Base-by-base conservation (phyloP, 1,284 basidiomycete species). In the Phellopilus nigrolimitatus region DNA sequence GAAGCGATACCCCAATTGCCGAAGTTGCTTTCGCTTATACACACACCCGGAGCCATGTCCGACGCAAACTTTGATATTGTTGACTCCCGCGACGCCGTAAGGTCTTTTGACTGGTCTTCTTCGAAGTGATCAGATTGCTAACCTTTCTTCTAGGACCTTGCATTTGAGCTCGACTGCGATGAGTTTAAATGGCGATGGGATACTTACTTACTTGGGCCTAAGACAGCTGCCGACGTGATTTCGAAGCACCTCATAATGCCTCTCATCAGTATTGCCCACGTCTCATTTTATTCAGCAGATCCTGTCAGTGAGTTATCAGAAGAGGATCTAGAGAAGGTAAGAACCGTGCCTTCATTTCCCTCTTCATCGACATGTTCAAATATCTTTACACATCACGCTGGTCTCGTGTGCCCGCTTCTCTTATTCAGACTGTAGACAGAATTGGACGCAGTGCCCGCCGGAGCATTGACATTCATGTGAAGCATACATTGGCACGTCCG, bases 151-250 rank as follows among this genome's bases (percentile, higher is more conserved):
- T 49, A 89, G 86, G 86, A 89, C 63, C 62, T 85, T 21, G 75
- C 82, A 3, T 74, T 87, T 51, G 72, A 76, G 59, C 57, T 89
- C 25, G 75, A 78, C 58, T 76, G 71, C 53, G 71, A 75, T 22
- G 37, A 40, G 4, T 84, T 87, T 66, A 81, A 78, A 67, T 89
- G 86, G 86, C 73, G 75, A 67, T 89, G 86, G 86, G 85, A 89
- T 63, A 75, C 81, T 13, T 78, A 73, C 63, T 75, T 74, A 56
- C 61, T 84, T 31, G 84, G 84, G 15, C 69, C 80, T 61, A 82
- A 73, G 62, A 59, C 68, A 36, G 83, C 85, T 34, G 76, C 87
- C 48, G 80, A 85, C 45, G 68, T 88, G 47, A 71, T 89, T 45
- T 88, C 87, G 53, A 80, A 75, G 56, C 86, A 89, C 56, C 77